These are phyloP conservation scores for Ambispora gerdemannii DNA, from an alignment of 192 early-diverging fungal genomes.

Conservation along the genomic window DNA sequence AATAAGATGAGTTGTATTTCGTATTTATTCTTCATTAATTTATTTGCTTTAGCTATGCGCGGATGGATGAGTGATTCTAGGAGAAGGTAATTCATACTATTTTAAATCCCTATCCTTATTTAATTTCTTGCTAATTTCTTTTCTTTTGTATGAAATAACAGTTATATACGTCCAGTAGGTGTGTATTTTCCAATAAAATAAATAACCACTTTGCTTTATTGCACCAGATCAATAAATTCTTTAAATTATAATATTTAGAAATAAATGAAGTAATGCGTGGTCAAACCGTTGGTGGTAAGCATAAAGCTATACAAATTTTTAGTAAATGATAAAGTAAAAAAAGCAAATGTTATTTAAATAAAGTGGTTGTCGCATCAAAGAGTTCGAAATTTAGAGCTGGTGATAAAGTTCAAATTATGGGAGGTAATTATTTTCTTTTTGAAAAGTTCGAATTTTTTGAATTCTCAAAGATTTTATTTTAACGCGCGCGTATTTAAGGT, in stretches of 20 bases:
- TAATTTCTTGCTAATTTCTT: neutral
- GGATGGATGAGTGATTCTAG: constrained; percentile 47
- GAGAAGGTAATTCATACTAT: constrained; percentile 33
- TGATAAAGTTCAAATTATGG: constrained; percentile 23
- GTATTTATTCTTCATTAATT: too few relatives aligned
- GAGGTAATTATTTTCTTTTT: neutral
- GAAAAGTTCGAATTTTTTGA: neutral
- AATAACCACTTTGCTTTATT: neutral
- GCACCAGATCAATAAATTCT: neutral
- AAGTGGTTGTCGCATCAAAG: constrained; percentile 41
- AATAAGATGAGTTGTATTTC: too few relatives aligned
- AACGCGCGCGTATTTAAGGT: constrained; percentile 11
- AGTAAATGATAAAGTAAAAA: too few relatives aligned
- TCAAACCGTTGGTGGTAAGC: constrained; percentile 28
- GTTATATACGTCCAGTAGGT: constrained; percentile 20
- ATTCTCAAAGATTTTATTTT: neutral
- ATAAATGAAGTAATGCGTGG: constrained; percentile 49
- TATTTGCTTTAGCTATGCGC: constrained; percentile 39
- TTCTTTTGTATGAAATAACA: constrained; percentile 13
- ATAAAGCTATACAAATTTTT: neutral
- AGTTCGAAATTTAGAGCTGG: constrained; percentile 37
- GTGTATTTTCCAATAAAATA: neutral
- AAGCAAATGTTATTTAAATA: too few relatives aligned
- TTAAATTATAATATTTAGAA: constrained; percentile 25
- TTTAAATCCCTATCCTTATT: neutral